Conservation (phyloP, 306 rosid species). For the Castanea crenata region DNA sequence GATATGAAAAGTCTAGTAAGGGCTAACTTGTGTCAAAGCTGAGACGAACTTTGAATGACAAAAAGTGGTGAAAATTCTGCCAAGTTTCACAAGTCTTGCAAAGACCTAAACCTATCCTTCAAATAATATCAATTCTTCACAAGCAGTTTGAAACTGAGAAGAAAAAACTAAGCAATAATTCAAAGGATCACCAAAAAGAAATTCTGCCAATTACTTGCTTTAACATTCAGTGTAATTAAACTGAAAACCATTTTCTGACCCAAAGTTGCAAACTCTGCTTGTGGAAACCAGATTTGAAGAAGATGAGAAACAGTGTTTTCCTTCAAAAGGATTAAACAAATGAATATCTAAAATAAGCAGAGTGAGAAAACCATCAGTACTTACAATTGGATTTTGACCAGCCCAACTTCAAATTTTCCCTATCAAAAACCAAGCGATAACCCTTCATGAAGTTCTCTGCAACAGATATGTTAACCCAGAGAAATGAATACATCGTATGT, state of each 20-base stretch:
- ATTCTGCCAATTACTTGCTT: not conserved
- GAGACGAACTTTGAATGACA: not conserved
- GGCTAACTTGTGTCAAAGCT: not conserved
- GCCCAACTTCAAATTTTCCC: conserved; percentile 53
- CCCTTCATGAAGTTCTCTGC: conserved; percentile 63
- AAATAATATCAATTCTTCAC: not conserved
- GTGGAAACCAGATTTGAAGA: not conserved
- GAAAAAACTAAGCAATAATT: not conserved
- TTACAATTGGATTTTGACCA: conserved; percentile 71
- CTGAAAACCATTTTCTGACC: not conserved
- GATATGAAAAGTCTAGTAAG: not conserved
- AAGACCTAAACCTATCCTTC: not conserved
- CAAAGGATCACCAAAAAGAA: not conserved
- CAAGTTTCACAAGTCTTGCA: no score
- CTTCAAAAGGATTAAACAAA: not conserved
- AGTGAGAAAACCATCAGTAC: conserved; percentile 14
- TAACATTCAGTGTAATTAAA: not conserved
- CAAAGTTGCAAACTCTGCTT: not conserved
- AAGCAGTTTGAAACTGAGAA: not conserved
- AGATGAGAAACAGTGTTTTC: not conserved
- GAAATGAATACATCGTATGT: conserved; percentile 3
- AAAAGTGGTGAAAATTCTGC: not conserved
- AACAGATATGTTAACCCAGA: conserved; percentile 22
- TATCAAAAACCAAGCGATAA: conserved; percentile 54
- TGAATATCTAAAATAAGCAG: not conserved